Evolutionary conservation across 2,329 filamentous ascomycete species (phyloP).

Genomic region (Cordyceps pruinosa): DNA sequence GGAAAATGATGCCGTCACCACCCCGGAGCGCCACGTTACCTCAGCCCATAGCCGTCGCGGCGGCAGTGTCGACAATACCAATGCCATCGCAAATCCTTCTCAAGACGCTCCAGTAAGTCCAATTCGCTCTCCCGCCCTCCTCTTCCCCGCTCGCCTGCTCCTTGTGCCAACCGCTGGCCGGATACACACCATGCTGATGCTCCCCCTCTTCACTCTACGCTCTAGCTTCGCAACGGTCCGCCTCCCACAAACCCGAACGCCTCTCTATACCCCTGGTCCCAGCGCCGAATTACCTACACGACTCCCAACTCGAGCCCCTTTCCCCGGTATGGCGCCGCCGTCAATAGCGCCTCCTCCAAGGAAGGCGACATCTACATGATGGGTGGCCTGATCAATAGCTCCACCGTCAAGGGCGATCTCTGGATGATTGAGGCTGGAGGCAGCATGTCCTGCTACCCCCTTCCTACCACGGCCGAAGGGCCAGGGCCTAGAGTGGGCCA

Average conservation of each 20-base stretch:
- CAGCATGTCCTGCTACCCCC: constrained; percentile 82
- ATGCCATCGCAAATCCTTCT: constrained; percentile 25
- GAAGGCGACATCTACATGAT: constrained; percentile 97
- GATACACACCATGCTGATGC: not conserved
- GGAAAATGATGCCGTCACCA: constrained; percentile 48
- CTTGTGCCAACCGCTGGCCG: no score
- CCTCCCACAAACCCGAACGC: constrained; percentile 54
- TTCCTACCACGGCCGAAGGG: constrained; percentile 86
- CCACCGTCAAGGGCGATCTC: constrained; percentile 91
- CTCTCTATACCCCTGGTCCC: constrained; percentile 93
- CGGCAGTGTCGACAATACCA: constrained; percentile 40
- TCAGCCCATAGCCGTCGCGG: constrained; percentile 52
- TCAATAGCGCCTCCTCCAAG: constrained; percentile 87
- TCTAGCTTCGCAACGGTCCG: constrained; percentile 50
- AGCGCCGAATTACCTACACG: constrained; percentile 79
- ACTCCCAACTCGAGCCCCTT: constrained; percentile 80
- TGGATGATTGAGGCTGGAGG: constrained; percentile 95
- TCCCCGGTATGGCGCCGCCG: constrained; percentile 91
- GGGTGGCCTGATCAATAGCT: constrained; percentile 91
- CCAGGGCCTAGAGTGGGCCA: constrained; percentile 93
- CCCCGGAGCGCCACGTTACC: constrained; percentile 43
- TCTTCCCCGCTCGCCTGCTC: not conserved
- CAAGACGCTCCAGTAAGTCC: constrained; percentile 37
- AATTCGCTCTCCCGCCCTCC: not conserved
- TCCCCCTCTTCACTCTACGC: constrained; percentile 13